Evolutionary conservation across 139 green algal genomes (phyloP).

Genomic region (Eudorina sp.): DNA sequence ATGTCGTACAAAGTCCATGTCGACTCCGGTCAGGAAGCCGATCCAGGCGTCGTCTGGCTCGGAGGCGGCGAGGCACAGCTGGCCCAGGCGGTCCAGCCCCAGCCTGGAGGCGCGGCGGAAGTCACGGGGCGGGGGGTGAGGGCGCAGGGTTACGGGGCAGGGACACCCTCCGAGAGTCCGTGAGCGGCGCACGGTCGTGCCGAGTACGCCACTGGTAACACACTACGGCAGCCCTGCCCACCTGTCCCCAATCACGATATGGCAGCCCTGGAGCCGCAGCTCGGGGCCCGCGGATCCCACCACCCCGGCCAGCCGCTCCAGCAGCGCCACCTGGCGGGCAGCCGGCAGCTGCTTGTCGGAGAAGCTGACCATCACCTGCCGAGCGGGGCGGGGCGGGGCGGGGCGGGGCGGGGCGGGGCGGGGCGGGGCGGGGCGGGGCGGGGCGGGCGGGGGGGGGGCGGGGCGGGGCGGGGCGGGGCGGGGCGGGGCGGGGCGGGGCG

Average conservation of each 20-base stretch:
- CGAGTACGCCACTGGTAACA: no score
- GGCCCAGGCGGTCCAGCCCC: slow-evolving; percentile 38
- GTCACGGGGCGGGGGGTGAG: no score
- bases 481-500: no score
- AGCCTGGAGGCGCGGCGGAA: slow-evolving; percentile 20
- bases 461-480: no score
- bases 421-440: no score
- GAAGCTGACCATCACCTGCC: slow-evolving; percentile 35
- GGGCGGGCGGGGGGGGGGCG: no score
- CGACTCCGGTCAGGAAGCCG: slow-evolving; percentile 21
- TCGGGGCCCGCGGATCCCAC: neutral
- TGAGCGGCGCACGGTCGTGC: neutral
- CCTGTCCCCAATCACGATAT: slow-evolving; percentile 38
- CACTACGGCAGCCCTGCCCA: no score
- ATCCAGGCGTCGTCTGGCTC: slow-evolving; percentile 22
- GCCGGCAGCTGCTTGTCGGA: slow-evolving; percentile 4
- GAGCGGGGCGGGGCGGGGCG: neutral
- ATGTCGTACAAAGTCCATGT: slow-evolving; percentile 31
- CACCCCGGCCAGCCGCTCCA: slow-evolving; percentile 28
- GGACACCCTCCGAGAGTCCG: neutral
- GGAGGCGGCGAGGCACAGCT: slow-evolving; percentile 32
- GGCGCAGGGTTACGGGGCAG: no score
- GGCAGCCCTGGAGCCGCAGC: slow-evolving; percentile 27
- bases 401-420: neutral
- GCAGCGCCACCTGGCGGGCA: neutral